phyloP scores from a whole-genome alignment of 2,329 filamentous ascomycete species.

The Pseudogymnoascus sp. region DNA sequence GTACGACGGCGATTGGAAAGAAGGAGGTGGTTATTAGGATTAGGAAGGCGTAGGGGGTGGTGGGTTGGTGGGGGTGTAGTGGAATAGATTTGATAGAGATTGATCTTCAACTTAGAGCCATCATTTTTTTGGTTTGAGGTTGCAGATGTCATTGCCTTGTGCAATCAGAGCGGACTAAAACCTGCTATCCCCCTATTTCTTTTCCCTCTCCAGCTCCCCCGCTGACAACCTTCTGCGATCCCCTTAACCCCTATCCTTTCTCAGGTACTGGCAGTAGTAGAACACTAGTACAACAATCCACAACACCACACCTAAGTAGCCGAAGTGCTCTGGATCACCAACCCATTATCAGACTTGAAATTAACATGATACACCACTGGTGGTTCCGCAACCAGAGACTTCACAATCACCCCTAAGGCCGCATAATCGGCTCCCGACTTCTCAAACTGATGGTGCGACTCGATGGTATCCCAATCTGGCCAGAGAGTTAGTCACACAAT shows the following conservation, averaged over 20 bases:
- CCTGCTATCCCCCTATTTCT: not conserved
- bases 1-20: not conserved
- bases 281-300: not conserved
- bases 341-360: not conserved
- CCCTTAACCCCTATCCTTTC: too few relatives aligned
- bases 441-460: conserved; percentile 5
- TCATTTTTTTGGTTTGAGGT: not conserved
- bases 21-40: not conserved
- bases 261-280: not conserved
- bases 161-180: not conserved
- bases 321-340: not conserved
- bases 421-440: not conserved
- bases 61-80: not conserved
- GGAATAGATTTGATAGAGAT: not conserved
- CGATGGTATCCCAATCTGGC: not conserved
- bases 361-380: not conserved
- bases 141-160: not conserved
- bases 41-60: not conserved
- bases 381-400: not conserved
- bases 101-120: not conserved
- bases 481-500: not conserved
- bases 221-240: not conserved
- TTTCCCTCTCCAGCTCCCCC: not conserved
- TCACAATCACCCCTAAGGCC: not conserved
- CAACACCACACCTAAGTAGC: not conserved